phyloP scores from a whole-genome alignment of 1,284 basidiomycete species.

The Cutaneotrichosporon arboriforme region DNA sequence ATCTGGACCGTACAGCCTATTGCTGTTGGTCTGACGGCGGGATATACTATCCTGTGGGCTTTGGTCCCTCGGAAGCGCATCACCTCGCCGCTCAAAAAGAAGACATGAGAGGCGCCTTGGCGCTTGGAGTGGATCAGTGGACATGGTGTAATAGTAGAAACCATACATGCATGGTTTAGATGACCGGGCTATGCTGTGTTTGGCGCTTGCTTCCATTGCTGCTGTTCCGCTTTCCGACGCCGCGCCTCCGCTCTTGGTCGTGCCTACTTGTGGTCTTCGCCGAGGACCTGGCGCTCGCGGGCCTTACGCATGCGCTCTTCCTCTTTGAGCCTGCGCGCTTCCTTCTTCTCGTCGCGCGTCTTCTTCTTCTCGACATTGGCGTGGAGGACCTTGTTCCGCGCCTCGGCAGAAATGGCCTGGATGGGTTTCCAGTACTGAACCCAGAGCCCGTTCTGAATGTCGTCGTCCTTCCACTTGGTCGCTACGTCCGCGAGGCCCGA shows the following conservation, averaged over 20 bases:
- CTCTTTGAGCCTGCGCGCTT: slow-evolving; percentile 50
- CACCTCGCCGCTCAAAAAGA: neutral
- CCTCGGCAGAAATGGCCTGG: slow-evolving; percentile 76
- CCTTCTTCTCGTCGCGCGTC: slow-evolving; percentile 26
- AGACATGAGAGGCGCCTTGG: too few relatives aligned
- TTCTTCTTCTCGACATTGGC: slow-evolving; percentile 61
- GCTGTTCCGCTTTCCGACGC: too few relatives aligned
- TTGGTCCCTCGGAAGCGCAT: slow-evolving; percentile 9
- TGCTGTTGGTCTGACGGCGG: slow-evolving; percentile 13
- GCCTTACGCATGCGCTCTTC: slow-evolving; percentile 96
- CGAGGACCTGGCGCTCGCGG: slow-evolving; percentile 51
- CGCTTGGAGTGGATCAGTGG: too few relatives aligned
- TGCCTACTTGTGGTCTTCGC: neutral
- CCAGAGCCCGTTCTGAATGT: slow-evolving; percentile 61
- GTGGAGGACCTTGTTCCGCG: slow-evolving; percentile 63
- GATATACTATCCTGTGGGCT: slow-evolving; percentile 8
- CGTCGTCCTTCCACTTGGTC: slow-evolving; percentile 80
- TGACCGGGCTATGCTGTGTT: neutral
- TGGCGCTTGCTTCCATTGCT: neutral
- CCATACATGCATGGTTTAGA: neutral
- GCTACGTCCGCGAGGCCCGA: slow-evolving; percentile 71
- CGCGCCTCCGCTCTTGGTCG: neutral
- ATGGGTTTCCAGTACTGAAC: slow-evolving; percentile 74
- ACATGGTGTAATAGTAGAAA: too few relatives aligned
- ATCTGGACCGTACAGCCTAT: slow-evolving; percentile 19